Evolutionary conservation across 805 yeast species (phyloP), one percentile per base, ranked within the genome.

Genomic region (Saccharomycopsis sp.): DNA sequence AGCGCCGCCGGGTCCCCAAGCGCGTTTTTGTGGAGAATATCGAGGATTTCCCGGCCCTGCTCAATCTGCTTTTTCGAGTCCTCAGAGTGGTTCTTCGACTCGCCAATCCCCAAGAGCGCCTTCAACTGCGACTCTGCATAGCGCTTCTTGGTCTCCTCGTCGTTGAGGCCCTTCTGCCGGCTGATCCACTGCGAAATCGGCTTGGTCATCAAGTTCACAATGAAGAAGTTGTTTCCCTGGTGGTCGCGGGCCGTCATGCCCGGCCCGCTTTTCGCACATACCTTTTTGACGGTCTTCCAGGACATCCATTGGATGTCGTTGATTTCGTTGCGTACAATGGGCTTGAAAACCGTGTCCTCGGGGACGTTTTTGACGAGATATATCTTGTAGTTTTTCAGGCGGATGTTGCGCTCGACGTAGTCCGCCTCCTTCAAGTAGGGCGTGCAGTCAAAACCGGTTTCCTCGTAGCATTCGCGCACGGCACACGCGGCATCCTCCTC

Each of bases 401-500:
- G 74, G 23, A 89, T 80, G 2, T 89, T 87, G 67, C 96, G 79
- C 68, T 92, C 97, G 54, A 91, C 78, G 62, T 79, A 89, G 59
- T 87, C 89, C 41, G 84, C 79, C 60, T 85, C 87, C 61, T 82
- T 80, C 50, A 91, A 76, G 62, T 78, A 80, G 16, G 82, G 83
- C 0, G 84, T 71, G 53, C 89, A 84, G 70, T 94, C 95, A 66
- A 85, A 91, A 0, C 98, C 97, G 15, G 91, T 92, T 71, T 94
- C 99, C 72, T 94, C 99, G 61, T 79, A 79, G 21, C 89, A 91
- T 69, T 94, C 99, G 65, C 99, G 80, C 14, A 89, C 71, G 3
- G 98, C 97, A 74, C 99, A 95, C 56, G 81, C 84, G 3, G 83
- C 78, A 70, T 94, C 99, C 15, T 83, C 75, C 73, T 94, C 99